A percentile compares a stretch with the other conserved stretches of the same genome.
phyloP scores from a whole-genome alignment of 805 yeast species.

The Osmozyma mogii region DNA sequence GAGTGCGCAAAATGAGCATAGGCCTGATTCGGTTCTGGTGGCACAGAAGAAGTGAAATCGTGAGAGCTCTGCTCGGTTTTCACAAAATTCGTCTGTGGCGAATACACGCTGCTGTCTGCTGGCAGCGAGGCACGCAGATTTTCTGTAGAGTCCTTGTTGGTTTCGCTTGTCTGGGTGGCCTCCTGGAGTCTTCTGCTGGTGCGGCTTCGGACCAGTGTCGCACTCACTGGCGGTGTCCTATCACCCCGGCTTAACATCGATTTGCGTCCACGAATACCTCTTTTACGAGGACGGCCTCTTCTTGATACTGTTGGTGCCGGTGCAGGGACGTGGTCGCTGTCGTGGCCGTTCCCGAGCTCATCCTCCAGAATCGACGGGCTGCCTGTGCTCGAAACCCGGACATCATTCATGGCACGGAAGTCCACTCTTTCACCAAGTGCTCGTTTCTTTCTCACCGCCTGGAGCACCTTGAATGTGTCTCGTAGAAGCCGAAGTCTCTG shows the following conservation, averaged over 20 bases:
- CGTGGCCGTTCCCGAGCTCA: slow-evolving; percentile 9
- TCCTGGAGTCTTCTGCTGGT: not conserved
- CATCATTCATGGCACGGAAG: slow-evolving; percentile 8
- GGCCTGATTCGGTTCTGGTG: too few relatives aligned
- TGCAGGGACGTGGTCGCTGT: slow-evolving; percentile 4
- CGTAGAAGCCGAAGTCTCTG: slow-evolving; percentile 13
- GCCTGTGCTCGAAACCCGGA: slow-evolving; percentile 5
- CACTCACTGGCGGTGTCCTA: too few relatives aligned
- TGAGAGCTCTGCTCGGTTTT: too few relatives aligned
- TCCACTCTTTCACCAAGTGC: slow-evolving; percentile 12
- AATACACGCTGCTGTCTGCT: too few relatives aligned
- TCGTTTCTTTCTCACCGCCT: slow-evolving; percentile 12
- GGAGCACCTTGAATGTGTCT: slow-evolving; percentile 13
- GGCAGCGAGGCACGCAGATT: not conserved
- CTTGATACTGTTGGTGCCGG: slow-evolving; percentile 6
- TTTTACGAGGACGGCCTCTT: slow-evolving; percentile 12
- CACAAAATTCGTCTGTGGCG: too few relatives aligned
- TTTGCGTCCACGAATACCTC: slow-evolving; percentile 9
- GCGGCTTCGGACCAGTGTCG: too few relatives aligned
- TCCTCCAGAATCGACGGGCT: slow-evolving; percentile 12
- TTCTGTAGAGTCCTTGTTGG: not conserved
- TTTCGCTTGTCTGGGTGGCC: not conserved
- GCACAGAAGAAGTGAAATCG: too few relatives aligned
- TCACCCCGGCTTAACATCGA: too few relatives aligned
- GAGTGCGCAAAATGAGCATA: too few relatives aligned